Base-by-base conservation (phyloP, 345 rosid species). In the Sonneratia caseolaris region DNA sequence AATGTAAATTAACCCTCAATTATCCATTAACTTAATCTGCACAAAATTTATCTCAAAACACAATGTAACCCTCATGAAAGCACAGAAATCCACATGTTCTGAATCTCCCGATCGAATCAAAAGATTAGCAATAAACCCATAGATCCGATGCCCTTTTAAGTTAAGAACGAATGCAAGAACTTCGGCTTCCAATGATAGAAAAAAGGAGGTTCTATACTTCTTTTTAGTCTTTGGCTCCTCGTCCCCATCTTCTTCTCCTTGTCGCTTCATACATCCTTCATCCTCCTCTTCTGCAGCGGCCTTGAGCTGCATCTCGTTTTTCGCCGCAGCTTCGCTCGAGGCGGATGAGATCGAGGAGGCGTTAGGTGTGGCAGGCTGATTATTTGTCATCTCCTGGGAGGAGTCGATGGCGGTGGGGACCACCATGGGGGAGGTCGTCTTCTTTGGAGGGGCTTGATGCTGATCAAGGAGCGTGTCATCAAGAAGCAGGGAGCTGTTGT, bases 361-460 rank as follows among this genome's bases (percentile, higher is more conserved):
- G 88, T 90, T 91, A 18, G 98, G 97, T 18, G 98, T 90, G 3
- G 88, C 87, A 24, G 98, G 98, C 76, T 79, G 90, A 72, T 27
- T 27, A 27, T 87, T 85, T 48, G 74, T 49, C 66, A 70, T 72
- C 69, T 87, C 88, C 3, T 83, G 68, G 15, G 84, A 79, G 43
- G 82, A 87, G 59, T 78, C 79, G 84, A 84, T 79, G 64, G 76
- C 70, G 16, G 64, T 76, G 71, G 71, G 76, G 32, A 71, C 72
- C 36, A 70, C 57, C 32, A 27, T 27, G 32, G 32, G 32, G 32
- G 32, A 27, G 32, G 32, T 27, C 32, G 32, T 27, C 32, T 27
- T 27, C 32, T 27, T 27, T 51, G 81, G 53, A 15, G 70, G 48
- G 21, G 80, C 81, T 71, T 27, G 32, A 27, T 56, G 62, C 7